Conservation (phyloP, 140 eudicot species). For the Oenanthe javanica region DNA sequence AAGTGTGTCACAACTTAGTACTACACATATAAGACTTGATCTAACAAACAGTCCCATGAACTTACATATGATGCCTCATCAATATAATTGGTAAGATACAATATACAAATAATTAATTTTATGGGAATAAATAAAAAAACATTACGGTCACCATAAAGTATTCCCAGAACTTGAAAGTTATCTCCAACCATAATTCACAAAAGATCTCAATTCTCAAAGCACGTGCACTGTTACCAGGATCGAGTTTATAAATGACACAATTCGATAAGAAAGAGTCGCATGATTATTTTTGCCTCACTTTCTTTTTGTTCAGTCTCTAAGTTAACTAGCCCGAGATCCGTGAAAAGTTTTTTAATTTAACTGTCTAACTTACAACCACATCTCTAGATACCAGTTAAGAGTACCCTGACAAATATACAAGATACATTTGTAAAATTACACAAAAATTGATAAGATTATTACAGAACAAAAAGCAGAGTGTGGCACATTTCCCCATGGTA, state of each 20-base stretch:
- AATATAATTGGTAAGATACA: neutral
- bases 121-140: neutral
- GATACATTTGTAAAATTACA: neutral
- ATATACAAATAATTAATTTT: neutral
- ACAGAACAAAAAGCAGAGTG: neutral
- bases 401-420: neutral
- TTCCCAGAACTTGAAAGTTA: neutral
- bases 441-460: neutral
- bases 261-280: neutral
- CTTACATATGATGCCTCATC: neutral
- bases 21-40: neutral
- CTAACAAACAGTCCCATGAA: neutral
- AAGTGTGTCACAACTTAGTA: neutral
- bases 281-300: neutral
- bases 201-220: neutral
- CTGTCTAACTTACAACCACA: neutral
- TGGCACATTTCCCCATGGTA: neutral
- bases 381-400: neutral
- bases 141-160: neutral
- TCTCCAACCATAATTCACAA: neutral
- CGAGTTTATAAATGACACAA: neutral
- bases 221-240: neutral
- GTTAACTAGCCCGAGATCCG: neutral
- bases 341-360: neutral
- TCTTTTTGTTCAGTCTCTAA: neutral